A percentile compares a stretch with the other conserved stretches of the same genome.
Conservation (phyloP, 2,329 filamentous ascomycete species). For the Penicillium brevicompactum region DNA sequence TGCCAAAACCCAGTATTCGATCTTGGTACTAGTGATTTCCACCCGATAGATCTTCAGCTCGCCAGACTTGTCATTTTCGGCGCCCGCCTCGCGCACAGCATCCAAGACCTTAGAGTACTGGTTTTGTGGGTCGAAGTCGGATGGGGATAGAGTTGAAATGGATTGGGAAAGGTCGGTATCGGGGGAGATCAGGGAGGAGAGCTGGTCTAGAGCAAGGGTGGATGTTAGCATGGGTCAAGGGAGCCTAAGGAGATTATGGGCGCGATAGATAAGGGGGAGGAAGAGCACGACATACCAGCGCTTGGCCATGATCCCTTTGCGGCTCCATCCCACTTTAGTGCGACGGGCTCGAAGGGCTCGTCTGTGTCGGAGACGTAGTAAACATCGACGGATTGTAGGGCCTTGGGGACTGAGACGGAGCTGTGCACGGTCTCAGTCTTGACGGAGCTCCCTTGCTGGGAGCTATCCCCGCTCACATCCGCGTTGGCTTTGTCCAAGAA, state of each 20-base stretch:
- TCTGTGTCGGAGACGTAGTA: conserved; percentile 82
- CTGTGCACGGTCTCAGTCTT: conserved; percentile 44
- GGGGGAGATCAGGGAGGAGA: conserved; percentile 64
- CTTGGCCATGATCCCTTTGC: conserved; percentile 37
- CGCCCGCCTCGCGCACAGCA: conserved; percentile 58
- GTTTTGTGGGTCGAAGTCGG: conserved; percentile 72
- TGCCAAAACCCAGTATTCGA: conserved; percentile 79
- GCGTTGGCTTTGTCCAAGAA: conserved; percentile 88
- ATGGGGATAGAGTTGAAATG: conserved; percentile 66
- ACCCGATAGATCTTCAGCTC: conserved; percentile 78
- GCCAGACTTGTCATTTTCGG: conserved; percentile 33
- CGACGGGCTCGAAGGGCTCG: conserved; percentile 80
- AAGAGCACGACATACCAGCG: conserved; percentile 27
- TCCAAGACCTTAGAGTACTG: conserved; percentile 58
- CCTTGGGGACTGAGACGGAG: conserved; percentile 61
- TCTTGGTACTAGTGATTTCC: conserved; percentile 61
- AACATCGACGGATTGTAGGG: conserved; percentile 58
- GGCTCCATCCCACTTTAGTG: conserved; percentile 58
- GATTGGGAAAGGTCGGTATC: conserved; percentile 29
- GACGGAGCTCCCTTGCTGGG: conserved; percentile 23
- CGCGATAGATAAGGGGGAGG: background rate
- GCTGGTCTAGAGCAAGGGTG: conserved; percentile 57
- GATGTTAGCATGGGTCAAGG: background rate
- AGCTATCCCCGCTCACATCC: conserved; percentile 51
- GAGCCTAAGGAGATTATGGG: background rate